phyloP scores from a whole-genome alignment of 331 rosid species.

The Saraca asoca region DNA sequence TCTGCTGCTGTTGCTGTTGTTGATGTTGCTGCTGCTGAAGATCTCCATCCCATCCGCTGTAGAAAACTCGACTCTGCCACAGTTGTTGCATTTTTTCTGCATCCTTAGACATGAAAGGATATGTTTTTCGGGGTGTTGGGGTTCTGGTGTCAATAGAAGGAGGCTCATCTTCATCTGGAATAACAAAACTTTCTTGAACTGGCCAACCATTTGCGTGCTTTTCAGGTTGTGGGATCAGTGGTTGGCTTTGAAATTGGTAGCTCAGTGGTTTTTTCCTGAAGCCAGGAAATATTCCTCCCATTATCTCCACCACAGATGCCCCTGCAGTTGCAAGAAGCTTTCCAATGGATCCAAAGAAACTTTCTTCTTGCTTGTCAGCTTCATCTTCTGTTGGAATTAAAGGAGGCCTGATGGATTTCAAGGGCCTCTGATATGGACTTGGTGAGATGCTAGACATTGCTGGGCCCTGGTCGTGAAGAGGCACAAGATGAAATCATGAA shows the following conservation, averaged over 20 bases:
- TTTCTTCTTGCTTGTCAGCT: conserved; percentile 75
- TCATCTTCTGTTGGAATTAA: conserved; percentile 72
- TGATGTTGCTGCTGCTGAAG: conserved; percentile 36
- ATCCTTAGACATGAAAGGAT: conserved; percentile 85
- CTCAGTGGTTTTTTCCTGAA: conserved; percentile 49
- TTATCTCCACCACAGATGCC: conserved; percentile 57
- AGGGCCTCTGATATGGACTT: conserved; percentile 64
- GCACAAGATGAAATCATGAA: conserved; percentile 28
- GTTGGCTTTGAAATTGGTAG: conserved; percentile 49
- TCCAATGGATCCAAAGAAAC: conserved; percentile 72
- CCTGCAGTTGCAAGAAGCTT: conserved; percentile 63
- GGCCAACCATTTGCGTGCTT: conserved; percentile 69
- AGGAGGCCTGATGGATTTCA: conserved; percentile 73
- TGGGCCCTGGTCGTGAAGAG: conserved; percentile 53
- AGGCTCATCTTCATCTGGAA: conserved; percentile 82
- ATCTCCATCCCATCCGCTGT: conserved; percentile 69
- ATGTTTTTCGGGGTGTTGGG: conserved; percentile 90
- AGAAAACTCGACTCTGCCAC: conserved; percentile 72
- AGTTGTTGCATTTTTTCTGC: conserved; percentile 75
- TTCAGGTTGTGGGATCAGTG: conserved; percentile 44
- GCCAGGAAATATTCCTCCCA: conserved; percentile 70
- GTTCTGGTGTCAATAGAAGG: conserved; percentile 75
- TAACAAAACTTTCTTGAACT: conserved; percentile 78
- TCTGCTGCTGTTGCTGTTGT: conserved; percentile 47
- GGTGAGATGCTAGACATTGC: conserved; percentile 41